Evolutionary conservation across 139 green algal species (phyloP).

Genomic region (Coelastrella sp.): DNA sequence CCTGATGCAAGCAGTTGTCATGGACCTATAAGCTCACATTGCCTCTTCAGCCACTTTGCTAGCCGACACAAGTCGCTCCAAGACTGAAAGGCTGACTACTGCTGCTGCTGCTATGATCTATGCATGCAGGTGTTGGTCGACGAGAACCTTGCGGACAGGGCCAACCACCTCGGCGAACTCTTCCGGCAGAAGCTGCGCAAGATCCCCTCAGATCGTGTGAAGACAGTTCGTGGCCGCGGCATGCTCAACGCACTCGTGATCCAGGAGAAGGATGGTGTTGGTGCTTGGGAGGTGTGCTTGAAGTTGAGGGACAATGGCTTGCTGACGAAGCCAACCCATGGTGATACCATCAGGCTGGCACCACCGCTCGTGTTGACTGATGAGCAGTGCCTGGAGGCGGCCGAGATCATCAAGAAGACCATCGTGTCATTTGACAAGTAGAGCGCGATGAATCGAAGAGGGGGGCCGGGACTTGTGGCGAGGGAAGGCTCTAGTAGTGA

Average conservation of each 20-base stretch:
- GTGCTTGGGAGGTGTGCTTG: constrained; percentile 93
- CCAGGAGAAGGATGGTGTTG: constrained; percentile 66
- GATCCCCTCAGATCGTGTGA: constrained; percentile 58
- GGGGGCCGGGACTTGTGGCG: no score
- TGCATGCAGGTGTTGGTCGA: constrained; percentile 89
- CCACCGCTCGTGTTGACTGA: constrained; percentile 89
- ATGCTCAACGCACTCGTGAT: constrained; percentile 95
- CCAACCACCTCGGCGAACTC: constrained; percentile 74
- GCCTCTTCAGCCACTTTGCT: background rate
- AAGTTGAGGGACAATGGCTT: constrained; percentile 86
- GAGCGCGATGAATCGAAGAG: no score
- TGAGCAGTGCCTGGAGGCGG: constrained; percentile 81
- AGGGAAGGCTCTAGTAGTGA: no score
- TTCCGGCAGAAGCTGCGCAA: constrained; percentile 73
- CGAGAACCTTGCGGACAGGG: constrained; percentile 91
- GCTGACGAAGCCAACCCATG: constrained; percentile 97
- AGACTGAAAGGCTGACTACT: no score
- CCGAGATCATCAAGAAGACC: constrained; percentile 77
- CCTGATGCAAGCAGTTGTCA: no score
- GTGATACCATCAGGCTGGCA: constrained; percentile 89
- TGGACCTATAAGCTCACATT: no score
- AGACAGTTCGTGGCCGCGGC: constrained; percentile 86
- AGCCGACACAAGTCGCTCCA: no score
- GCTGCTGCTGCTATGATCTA: background rate
- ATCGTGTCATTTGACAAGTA: constrained; percentile 68